Evolutionary conservation across 306 rosid genomes (phyloP).

Genomic region (Glycine soja): DNA sequence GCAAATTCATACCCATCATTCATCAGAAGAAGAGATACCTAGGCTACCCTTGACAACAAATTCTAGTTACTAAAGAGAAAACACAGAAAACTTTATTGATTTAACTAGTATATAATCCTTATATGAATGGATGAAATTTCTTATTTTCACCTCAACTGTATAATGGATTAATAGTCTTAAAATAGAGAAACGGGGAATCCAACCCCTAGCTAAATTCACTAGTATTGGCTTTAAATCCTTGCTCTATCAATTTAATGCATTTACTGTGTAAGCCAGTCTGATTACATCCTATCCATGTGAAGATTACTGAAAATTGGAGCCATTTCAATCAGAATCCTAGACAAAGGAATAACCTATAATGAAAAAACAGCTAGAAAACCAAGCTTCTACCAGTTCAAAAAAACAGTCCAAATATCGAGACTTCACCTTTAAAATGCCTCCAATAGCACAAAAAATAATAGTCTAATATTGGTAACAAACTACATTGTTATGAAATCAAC

Average conservation of each 20-base stretch:
- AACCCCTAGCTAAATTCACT: neutral
- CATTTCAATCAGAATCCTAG: slow-evolving; percentile 29
- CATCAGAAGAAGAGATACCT: neutral
- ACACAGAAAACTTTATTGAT: neutral
- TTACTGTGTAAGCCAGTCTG: neutral
- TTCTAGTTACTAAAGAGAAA: neutral
- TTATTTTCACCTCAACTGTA: neutral
- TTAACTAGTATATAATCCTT: neutral
- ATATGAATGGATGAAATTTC: neutral
- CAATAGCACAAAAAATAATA: neutral
- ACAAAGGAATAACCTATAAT: neutral
- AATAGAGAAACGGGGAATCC: neutral
- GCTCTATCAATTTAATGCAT: neutral
- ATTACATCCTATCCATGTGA: slow-evolving; percentile 9
- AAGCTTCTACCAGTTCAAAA: neutral
- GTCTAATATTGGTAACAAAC: neutral
- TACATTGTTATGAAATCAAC: neutral
- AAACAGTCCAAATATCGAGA: neutral
- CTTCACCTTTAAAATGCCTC: neutral
- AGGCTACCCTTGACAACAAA: neutral
- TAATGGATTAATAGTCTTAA: neutral
- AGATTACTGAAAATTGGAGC: neutral
- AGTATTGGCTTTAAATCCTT: neutral
- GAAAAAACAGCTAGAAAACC: slow-evolving; percentile 6
- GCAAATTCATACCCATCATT: too few species aligned